Evolutionary conservation across 2,329 filamentous ascomycete species (phyloP).

Genomic region (Stagonosporopsis vannaccii): DNA sequence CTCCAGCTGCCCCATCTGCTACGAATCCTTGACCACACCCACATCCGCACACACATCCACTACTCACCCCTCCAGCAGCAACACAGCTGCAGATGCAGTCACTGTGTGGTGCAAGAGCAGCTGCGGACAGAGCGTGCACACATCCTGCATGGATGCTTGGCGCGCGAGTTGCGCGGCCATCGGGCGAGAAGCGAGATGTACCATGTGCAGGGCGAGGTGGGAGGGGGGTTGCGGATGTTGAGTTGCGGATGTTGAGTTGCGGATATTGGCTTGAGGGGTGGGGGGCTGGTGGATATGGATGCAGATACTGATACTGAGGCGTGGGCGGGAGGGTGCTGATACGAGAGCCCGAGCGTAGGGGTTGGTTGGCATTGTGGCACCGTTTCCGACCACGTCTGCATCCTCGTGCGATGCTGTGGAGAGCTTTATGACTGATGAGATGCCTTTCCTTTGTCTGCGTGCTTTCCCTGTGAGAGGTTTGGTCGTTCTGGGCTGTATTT

Average conservation of each 20-base stretch:
- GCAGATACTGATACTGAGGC: too few species aligned
- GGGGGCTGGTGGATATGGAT: too few species aligned
- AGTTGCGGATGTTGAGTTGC: conserved; percentile 19
- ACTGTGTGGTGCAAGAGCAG: conserved; percentile 24
- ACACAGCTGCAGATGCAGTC: background rate
- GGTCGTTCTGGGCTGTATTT: background rate
- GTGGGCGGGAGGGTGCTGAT: too few species aligned
- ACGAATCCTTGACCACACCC: background rate
- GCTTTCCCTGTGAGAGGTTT: too few species aligned
- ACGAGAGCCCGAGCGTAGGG: too few species aligned
- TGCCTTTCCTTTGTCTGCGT: background rate
- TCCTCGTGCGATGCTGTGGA: too few species aligned
- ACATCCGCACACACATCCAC: too few species aligned
- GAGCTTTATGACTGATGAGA: background rate
- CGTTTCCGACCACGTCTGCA: too few species aligned
- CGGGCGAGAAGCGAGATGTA: conserved; percentile 3
- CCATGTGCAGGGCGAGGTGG: conserved; percentile 17
- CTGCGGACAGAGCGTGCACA: conserved; percentile 29
- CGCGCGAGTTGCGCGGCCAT: background rate
- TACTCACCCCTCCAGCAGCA: background rate
- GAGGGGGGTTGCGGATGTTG: conserved; percentile 5
- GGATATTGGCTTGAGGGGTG: background rate
- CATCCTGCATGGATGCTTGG: conserved; percentile 23
- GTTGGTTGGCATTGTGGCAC: too few species aligned
- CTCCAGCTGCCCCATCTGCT: conserved; percentile 15